Evolutionary conservation across 768 basidiomycete genomes (phyloP).

Genomic region (Amanita molliuscula): DNA sequence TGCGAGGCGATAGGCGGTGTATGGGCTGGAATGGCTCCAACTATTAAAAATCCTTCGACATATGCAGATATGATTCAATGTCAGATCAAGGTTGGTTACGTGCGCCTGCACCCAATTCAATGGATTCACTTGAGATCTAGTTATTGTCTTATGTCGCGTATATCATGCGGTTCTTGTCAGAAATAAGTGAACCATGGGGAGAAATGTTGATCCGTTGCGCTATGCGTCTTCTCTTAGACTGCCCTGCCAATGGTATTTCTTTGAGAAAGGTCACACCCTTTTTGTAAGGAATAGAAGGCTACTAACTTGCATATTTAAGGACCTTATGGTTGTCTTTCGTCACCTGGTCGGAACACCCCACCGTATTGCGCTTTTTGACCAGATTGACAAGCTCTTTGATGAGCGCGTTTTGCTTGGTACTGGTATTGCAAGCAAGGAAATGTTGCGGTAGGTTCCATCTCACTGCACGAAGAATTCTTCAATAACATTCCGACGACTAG

Average conservation of each 20-base stretch:
- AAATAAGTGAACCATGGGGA: constrained; percentile 60
- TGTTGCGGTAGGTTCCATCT: constrained; percentile 46
- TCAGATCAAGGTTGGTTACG: constrained; percentile 71
- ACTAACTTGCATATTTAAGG: constrained; percentile 32
- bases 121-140: constrained; percentile 25
- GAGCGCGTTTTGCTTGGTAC: constrained; percentile 84
- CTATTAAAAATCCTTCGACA: constrained; percentile 58
- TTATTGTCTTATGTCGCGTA: constrained; percentile 90
- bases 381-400: constrained; percentile 84
- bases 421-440: constrained; percentile 77
- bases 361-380: constrained; percentile 65
- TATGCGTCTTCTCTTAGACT: constrained; percentile 86
- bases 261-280: constrained; percentile 56
- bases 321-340: constrained; percentile 85
- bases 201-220: constrained; percentile 74
- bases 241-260: constrained; percentile 75
- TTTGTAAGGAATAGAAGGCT: background rate
- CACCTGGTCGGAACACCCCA: constrained; percentile 78
- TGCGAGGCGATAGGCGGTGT: constrained; percentile 72
- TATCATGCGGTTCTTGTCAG: constrained; percentile 57
- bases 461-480: constrained; percentile 1
- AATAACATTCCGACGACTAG: constrained; percentile 24
- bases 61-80: constrained; percentile 81
- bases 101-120: background rate
- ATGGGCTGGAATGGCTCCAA: constrained; percentile 76